Evolutionary conservation across 106 monocot species (phyloP).

Genomic region (Triglochin maritima): DNA sequence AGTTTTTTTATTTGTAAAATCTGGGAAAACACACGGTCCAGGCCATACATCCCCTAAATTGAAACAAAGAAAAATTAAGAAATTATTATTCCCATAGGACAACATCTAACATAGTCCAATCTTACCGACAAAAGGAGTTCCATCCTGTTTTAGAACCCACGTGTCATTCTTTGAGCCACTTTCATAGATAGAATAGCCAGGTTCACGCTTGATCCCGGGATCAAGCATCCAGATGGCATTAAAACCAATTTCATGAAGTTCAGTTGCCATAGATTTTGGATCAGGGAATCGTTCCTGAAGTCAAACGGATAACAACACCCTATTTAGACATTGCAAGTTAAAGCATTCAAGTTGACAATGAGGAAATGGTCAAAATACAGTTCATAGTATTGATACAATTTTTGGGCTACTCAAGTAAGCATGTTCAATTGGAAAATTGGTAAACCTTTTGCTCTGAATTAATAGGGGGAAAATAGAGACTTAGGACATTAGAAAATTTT

Average conservation of each 20-base stretch:
- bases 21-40: slow-evolving; percentile 96
- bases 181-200: slow-evolving; percentile 87
- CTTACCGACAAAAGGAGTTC: slow-evolving; percentile 74
- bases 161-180: slow-evolving; percentile 68
- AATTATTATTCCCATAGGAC: background rate
- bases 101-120: background rate
- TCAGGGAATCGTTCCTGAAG: slow-evolving; percentile 72
- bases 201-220: slow-evolving; percentile 88
- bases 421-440: no score
- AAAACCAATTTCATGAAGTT: slow-evolving; percentile 71
- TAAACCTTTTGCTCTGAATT: no score
- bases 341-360: background rate
- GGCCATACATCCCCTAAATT: slow-evolving; percentile 83
- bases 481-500: no score
- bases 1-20: slow-evolving; percentile 62
- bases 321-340: background rate
- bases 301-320: background rate
- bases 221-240: slow-evolving; percentile 99
- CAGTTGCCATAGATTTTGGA: slow-evolving; percentile 74
- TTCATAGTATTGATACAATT: no score
- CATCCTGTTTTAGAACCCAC: slow-evolving; percentile 69
- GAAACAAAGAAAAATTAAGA: background rate
- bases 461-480: no score
- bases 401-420: no score
- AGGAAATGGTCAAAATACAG: no score